Base-by-base conservation (phyloP, 148 eudicot species). In the Euryodendron excelsum region DNA sequence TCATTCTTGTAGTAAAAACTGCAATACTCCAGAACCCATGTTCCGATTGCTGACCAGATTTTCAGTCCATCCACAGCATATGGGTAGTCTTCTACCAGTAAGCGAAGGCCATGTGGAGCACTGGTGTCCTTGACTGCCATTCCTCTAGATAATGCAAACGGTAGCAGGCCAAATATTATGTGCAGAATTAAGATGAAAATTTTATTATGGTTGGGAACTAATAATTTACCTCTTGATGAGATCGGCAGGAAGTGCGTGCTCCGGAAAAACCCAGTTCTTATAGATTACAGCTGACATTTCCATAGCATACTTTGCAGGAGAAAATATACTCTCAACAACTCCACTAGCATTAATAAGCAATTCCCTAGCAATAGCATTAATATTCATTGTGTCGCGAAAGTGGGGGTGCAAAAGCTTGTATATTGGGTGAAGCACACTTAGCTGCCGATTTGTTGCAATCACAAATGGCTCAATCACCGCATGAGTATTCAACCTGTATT, bases 361-460 rank as follows among this genome's bases (percentile, higher is more conserved):
- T 72, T 90, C 92, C 21, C 94, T 79, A 20, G 87, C 91, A 17
- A 89, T 30, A 2, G 91, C 94, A 55, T 92, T 90, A 15, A 90
- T 89, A 53, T 83, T 82, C 94, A 92, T 90, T 17, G 92, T 92
- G 30, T 90, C 87, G 13, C 87, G 90, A 37, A 87, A 90, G 75
- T 92, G 97, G 71, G 97, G 94, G 23, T 88, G 85, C 58, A 92
- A 77, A 68, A 92, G 94, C 88, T 86, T 92, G 70, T 92, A 59
- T 36, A 92, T 86, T 1, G 92, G 97, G 79, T 92, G 97, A 77
- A 92, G 81, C 67, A 87, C 89, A 25, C 91, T 90, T 64, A 90
- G 73, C 66, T 92, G 92, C 69, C 97, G n/a, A 39, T 39, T 39
- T 39, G 44, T 39, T 8, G 44, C 44, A 39, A 39, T 39, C 44